These are phyloP conservation scores for Apiotrichum porosum DNA, from an alignment of 1,284 basidiomycete species.

Conservation along the genomic window DNA sequence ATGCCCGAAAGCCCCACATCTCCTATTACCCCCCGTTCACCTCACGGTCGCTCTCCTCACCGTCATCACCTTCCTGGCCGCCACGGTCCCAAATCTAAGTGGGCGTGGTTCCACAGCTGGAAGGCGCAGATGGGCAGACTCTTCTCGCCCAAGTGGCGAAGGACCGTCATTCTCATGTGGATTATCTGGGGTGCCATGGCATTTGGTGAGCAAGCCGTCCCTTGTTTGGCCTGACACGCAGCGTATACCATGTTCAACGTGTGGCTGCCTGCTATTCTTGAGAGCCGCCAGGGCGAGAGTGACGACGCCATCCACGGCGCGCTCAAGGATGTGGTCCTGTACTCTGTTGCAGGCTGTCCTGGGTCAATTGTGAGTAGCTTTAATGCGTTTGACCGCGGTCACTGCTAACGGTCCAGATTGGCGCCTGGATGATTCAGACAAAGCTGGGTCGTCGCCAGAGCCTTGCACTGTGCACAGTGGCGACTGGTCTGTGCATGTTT, in stretches of 20 bases:
- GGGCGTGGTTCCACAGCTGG: constrained; percentile 51
- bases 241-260: constrained; percentile 97
- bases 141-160: constrained; percentile 72
- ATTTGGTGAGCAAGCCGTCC: constrained; percentile 56
- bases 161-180: constrained; percentile 81
- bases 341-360: constrained; percentile 70
- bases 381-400: background rate
- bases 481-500: constrained; percentile 74
- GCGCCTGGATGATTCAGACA: constrained; percentile 81
- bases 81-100: background rate
- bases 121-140: constrained; percentile 67
- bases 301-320: constrained; percentile 60
- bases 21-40: constrained; percentile 5
- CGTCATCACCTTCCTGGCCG: background rate
- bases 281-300: constrained; percentile 37
- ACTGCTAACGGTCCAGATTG: constrained; percentile 56
- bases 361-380: constrained; percentile 66
- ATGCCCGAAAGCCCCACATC: constrained; percentile 5
- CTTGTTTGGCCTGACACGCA: constrained; percentile 32
- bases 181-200: constrained; percentile 73
- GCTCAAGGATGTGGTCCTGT: constrained; percentile 70
- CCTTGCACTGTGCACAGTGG: constrained; percentile 71
- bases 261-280: constrained; percentile 84
- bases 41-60: background rate
- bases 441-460: constrained; percentile 69